Evolutionary conservation across 2,329 filamentous ascomycete species (phyloP).

Genomic region (Exophiala sp.): DNA sequence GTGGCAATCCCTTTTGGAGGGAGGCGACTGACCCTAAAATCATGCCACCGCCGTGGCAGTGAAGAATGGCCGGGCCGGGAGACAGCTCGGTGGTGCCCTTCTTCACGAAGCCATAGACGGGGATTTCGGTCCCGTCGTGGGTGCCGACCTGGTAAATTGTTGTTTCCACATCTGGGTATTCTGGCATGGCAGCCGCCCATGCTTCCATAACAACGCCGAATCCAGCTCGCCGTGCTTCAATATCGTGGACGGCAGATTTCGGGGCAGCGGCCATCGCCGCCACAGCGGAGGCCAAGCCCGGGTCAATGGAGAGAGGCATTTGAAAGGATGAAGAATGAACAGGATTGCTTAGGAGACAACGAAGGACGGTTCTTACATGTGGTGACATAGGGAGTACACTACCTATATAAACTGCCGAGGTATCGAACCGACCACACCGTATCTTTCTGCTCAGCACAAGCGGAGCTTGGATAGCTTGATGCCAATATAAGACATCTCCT

Average conservation of each 20-base stretch:
- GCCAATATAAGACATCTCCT: no score
- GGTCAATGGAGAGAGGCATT: slow-evolving; percentile 6
- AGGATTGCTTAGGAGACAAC: no score
- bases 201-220: slow-evolving; percentile 4
- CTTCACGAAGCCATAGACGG: slow-evolving; percentile 28
- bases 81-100: slow-evolving; percentile 27
- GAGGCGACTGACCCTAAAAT: slow-evolving; percentile 22
- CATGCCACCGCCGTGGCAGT: slow-evolving; percentile 30
- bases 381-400: no score
- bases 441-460: no score
- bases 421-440: no score
- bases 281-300: slow-evolving; percentile 21
- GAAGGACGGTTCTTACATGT: no score
- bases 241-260: slow-evolving; percentile 21
- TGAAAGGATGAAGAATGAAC: no score
- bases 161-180: slow-evolving; percentile 22
- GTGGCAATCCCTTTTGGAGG: slow-evolving; percentile 7
- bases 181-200: slow-evolving; percentile 17
- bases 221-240: slow-evolving; percentile 9
- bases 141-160: slow-evolving; percentile 18
- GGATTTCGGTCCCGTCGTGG: slow-evolving; percentile 26
- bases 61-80: slow-evolving; percentile 28
- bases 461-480: no score
- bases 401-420: no score
- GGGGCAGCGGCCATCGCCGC: slow-evolving; percentile 12